Evolutionary conservation across 345 rosid genomes (phyloP).

Genomic region (Noccaea bulbosa): DNA sequence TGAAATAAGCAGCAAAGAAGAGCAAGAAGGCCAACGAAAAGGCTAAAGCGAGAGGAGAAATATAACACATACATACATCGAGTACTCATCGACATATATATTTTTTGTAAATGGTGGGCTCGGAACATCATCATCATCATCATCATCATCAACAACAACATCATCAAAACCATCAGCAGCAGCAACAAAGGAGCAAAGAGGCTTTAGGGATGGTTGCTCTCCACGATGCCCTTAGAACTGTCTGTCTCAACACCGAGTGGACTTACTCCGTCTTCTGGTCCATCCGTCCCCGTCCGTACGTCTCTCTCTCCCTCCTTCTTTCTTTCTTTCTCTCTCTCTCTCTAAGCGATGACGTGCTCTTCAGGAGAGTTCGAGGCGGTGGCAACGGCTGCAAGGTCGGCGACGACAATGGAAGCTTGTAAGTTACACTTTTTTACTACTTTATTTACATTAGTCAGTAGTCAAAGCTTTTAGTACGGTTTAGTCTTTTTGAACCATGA

Average conservation of each 20-base stretch:
- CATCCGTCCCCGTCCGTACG: conserved; percentile 98
- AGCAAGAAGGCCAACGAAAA: conserved; percentile 25
- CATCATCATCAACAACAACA: conserved; percentile 37
- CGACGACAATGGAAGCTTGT: conserved; percentile 98
- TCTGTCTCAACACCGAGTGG: conserved; percentile 98
- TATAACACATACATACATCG: neutral
- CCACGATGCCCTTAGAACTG: conserved; percentile 97
- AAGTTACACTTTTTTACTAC: conserved; percentile 45
- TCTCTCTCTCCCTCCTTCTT: conserved; percentile 12
- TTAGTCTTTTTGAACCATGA: conserved; percentile 1
- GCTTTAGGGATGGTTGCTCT: conserved; percentile 99
- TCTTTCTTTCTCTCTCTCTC: conserved; percentile 22
- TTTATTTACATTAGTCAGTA: conserved; percentile 14
- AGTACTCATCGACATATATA: conserved; percentile 27
- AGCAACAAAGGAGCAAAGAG: conserved; percentile 85
- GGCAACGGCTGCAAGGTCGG: conserved; percentile 99
- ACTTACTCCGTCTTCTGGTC: conserved; percentile 99
- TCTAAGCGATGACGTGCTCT: conserved; percentile 32
- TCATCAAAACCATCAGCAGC: conserved; percentile 42
- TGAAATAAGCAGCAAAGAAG: conserved; percentile 31
- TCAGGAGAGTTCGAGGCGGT: conserved; percentile 95
- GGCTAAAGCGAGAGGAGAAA: conserved; percentile 36
- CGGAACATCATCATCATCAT: conserved; percentile 59
- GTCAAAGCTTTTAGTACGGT: conserved; percentile 25
- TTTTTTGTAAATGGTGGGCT: conserved; percentile 79